These are phyloP conservation scores for Emericellopsis terricola DNA, from an alignment of 495 filamentous ascomycete genomes.

Conservation along the genomic window DNA sequence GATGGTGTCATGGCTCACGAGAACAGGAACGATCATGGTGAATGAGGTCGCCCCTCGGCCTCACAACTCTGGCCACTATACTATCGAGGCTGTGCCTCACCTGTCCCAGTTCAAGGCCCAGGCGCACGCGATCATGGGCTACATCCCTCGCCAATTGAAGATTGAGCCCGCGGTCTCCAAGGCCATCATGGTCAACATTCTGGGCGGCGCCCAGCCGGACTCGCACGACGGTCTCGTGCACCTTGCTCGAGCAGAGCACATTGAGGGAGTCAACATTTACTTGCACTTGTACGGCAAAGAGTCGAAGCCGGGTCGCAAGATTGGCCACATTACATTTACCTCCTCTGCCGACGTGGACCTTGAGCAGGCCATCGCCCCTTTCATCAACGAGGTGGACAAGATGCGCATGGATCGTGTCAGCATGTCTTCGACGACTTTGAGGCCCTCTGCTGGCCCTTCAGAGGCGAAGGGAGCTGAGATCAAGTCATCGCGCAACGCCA, in stretches of 20 bases:
- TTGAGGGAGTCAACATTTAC: constrained; percentile 23
- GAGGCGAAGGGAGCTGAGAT: constrained; percentile 9
- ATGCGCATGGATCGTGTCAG: constrained; percentile 40
- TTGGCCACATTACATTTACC: constrained; percentile 79
- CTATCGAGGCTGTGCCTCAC: constrained; percentile 73
- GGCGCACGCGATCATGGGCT: constrained; percentile 66
- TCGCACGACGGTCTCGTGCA: constrained; percentile 53
- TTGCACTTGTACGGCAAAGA: constrained; percentile 90
- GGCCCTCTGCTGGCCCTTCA: constrained; percentile 3
- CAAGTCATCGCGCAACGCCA: constrained; percentile 7
- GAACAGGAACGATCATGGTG: constrained; percentile 41
- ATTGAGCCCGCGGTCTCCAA: constrained; percentile 37
- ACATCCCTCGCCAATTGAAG: constrained; percentile 42
- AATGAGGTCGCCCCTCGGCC: constrained; percentile 65
- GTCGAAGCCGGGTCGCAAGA: constrained; percentile 74
- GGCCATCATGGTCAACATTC: constrained; percentile 92
- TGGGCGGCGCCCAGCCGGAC: constrained; percentile 52
- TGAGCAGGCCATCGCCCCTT: constrained; percentile 43
- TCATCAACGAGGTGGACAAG: constrained; percentile 44
- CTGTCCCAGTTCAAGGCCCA: constrained; percentile 88
- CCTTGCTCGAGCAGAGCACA: constrained; percentile 41
- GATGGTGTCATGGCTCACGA: constrained; percentile 1
- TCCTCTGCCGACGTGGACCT: constrained; percentile 2
- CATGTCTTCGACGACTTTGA: constrained; percentile 8
- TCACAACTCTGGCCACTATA: constrained; percentile 95